A percentile compares a stretch with the other conserved stretches of the same genome.
These are phyloP conservation scores for Ascochyta koolunga DNA, from an alignment of 2,329 filamentous ascomycete genomes.

Conservation along the genomic window DNA sequence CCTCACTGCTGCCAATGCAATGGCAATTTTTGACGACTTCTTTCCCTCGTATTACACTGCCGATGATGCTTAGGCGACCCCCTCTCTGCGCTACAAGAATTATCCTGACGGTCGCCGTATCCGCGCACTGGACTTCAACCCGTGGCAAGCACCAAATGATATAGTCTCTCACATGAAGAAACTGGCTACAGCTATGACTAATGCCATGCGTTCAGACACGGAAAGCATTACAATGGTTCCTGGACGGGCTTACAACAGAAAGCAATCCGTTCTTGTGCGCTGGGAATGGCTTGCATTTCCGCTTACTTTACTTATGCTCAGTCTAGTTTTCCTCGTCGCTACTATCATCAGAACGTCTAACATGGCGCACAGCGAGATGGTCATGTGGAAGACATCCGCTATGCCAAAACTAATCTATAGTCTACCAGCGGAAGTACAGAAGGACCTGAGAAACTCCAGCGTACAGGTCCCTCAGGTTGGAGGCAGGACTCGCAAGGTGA, in stretches of 20 bases:
- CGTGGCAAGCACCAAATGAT: no score
- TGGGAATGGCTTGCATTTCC: conserved; percentile 44
- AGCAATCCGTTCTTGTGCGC: conserved; percentile 13
- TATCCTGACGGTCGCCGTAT: background rate
- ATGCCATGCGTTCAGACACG: no score
- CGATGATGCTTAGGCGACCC: no score
- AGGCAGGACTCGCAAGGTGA: conserved; percentile 3
- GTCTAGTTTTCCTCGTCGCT: conserved; percentile 27
- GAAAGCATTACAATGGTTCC: no score
- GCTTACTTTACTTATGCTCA: conserved; percentile 26
- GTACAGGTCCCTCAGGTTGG: no score
- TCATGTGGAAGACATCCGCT: conserved; percentile 39
- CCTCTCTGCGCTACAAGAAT: no score
- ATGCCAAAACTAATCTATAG: conserved; percentile 33
- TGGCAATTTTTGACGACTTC: conserved; percentile 11
- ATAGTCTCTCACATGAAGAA: no score
- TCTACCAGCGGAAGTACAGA: conserved; percentile 19
- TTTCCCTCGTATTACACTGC: conserved; percentile 19
- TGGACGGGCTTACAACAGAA: no score
- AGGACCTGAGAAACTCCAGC: background rate
- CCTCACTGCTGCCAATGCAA: background rate
- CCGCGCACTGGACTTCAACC: no score
- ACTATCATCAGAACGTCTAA: conserved; percentile 34
- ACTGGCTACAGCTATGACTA: no score
- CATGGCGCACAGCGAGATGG: conserved; percentile 6